Base-by-base conservation (phyloP, 108 stramenopile species). In the Cylindrotheca closterium region DNA sequence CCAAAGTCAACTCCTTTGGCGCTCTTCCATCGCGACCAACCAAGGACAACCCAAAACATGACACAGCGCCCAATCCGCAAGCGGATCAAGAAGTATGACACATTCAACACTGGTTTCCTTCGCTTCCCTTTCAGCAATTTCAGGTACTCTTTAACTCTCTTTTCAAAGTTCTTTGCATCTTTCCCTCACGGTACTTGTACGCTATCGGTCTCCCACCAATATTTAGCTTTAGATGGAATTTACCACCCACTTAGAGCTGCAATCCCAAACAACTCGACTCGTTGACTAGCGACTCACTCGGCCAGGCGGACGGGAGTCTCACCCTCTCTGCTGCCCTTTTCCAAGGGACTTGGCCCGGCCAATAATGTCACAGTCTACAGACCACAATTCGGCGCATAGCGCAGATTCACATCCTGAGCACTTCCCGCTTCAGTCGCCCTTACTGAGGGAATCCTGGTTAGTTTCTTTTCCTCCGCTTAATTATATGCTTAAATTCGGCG, bases 81-180 rank as follows among this genome's bases (percentile, higher is more conserved):
- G 79, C 74, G 59, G 68, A 77, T 51, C 22, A 55, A 60, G 78
- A 87, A 83, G 65, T 79, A 81, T 81, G 72, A 79, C 60, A 53
- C 23, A 51, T 47, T 67, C 27, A 58, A 75, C 88, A 89, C 90
- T 92, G 87, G 85, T 88, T 85, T 84, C 91, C 85, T 88, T 88
- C 89, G 82, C 84, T 93, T 92, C 91, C 86, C 75, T 93, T 92
- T 93, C 85, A 89, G 83, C 95, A 90, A 93, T 92, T 96, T 96
- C 92, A 96, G 87, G 94, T 88, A 91, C 90, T 96, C 85, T 87
- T 96, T 96, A 87, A 95, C 94, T 93, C 91, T 96, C 94, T 96
- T 96, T 96, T 93, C 94, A 96, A 93, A 96, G 91, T 91, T 84
- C 93, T 94, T 91, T 94, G 79, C 89, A 91, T 86, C 86, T 82